Evolutionary conservation across 495 filamentous ascomycete genomes (phyloP).

Genomic region (Annulohypoxylon maeteangense): DNA sequence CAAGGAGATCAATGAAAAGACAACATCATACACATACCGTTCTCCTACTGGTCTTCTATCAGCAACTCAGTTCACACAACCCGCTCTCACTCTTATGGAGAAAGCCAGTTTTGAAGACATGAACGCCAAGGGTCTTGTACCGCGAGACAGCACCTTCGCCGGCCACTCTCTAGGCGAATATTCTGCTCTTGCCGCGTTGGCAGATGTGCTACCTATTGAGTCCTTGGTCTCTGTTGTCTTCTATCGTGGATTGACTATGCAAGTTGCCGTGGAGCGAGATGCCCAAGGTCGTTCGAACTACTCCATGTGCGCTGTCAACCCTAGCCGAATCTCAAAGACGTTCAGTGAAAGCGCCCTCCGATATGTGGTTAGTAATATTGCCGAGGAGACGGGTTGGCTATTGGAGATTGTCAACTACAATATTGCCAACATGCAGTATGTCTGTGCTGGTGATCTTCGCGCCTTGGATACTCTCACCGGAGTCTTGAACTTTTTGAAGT

Average conservation of each 20-base stretch:
- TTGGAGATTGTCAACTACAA: conserved; percentile 99
- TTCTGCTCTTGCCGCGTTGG: conserved; percentile 93
- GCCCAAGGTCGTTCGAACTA: conserved; percentile 93
- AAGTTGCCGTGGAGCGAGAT: conserved; percentile 98
- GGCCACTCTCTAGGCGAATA: conserved; percentile 99
- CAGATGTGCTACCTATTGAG: conserved; percentile 99
- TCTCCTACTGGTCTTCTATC: conserved; percentile 96
- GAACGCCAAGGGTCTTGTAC: conserved; percentile 94
- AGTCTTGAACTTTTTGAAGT: conserved; percentile 92
- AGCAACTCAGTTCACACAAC: conserved; percentile 98
- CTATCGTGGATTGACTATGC: conserved; percentile 99
- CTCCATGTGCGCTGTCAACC: conserved; percentile 98
- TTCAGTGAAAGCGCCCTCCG: conserved; percentile 97
- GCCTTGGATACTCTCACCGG: conserved; percentile 94
- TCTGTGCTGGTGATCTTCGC: conserved; percentile 95
- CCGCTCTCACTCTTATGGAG: conserved; percentile 97
- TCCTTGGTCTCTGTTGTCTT: conserved; percentile 98
- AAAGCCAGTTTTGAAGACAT: conserved; percentile 99
- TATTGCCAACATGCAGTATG: conserved; percentile 98
- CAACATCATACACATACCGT: conserved; percentile 94
- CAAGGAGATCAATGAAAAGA: conserved; percentile 93
- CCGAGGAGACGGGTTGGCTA: conserved; percentile 92
- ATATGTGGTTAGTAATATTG: conserved; percentile 92
- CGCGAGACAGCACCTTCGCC: conserved; percentile 94
- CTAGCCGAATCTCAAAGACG: conserved; percentile 93